Base-by-base conservation (phyloP, 306 rosid genomes). In the Datisca glomerata region DNA sequence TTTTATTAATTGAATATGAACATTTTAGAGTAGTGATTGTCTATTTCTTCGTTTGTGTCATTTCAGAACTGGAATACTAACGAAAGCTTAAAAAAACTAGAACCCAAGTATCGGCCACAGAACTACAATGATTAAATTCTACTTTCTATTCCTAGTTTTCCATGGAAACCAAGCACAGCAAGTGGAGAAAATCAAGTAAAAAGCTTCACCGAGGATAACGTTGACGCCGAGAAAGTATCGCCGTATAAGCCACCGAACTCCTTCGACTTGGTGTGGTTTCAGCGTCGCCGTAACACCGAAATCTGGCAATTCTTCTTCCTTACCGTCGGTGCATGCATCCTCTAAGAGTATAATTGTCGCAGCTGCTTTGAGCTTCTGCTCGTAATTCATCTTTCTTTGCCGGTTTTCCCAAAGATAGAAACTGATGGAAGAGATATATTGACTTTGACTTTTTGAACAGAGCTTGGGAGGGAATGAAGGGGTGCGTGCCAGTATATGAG, bases 201-300 rank as follows among this genome's bases (percentile, higher is more conserved):
- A 32, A 61, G 43, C 28, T 57, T 41, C 34, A 87, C 97, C 97
- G 22, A 87, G 93, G 47, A 87, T 57, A 40, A 74, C 89, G 62
- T 87, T 87, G 68, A 82, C 97, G 47, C 97, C 97, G 50, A 79
- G 85, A 40, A 56, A 45, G 59, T 71, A 74, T 53, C 85, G 80
- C 56, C 85, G 66, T 3, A 83, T 59, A 34, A 87, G 93, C 93
- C 97, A 87, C 29, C 71, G 76, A 52, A 82, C 69, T 45, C 97
- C 97, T 61, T 87, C 93, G 23, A 79, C 68, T 61, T 87, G 97
- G 69, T 87, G 58, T 10, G 82, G 89, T 29, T 82, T 83, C 47
- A 87, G 78, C 31, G 78, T 76, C 24, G 85, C 94, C 53, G 59
- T 74, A 5, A 83, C 64, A 9, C 93, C 93, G 15, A 79, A 66